Base-by-base conservation (phyloP, 2,329 filamentous ascomycete genomes). In the Diaporthe velutina region DNA sequence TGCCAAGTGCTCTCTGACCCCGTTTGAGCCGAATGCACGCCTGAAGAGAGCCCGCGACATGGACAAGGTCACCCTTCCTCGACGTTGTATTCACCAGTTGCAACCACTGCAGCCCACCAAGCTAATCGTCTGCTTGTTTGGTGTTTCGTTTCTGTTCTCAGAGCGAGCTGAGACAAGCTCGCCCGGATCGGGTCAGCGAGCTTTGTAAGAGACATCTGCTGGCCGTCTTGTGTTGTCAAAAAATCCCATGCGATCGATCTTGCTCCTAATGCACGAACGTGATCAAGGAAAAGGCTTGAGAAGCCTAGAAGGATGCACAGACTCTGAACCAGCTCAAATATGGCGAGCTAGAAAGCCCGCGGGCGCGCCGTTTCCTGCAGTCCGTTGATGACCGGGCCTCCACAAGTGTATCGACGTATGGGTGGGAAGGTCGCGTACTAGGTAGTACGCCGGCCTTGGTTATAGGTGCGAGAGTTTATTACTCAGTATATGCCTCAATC, bases 1-100 rank as follows among this genome's bases (percentile, higher is more conserved):
- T 68, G 64, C 64, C 64, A 68, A 68, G 64, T 54, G 64, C 64
- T 68, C 64, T 68, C 64, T 54, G 64, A 54, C 64, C 64, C n/a
- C 64, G 64, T 68, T 54, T 68, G 64, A 68, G 33, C 48, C 35
- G 48, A 38, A 38, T 40, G 64, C 64, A 68, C 30, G 33, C n/a
- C 48, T 54, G 48, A 30, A 30, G 45, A 68, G 25, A 40, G 22
- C 64, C n/a, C 48, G 48, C 64, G 13, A 19, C 33, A 8, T 40
- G 48, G 45, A 68, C 64, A 38, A 54, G 64, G 48, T 68, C 64
- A 52, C 40, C 64, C 48, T 68, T 40, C 30, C 48, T 48, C 8
- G 61, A 25, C 45, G 45, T 25, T 15, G 45, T 40, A 40, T 17
- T 28, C 7, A 40, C 57, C 33, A 35, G 57, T 12, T 40, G 57